phyloP scores from a whole-genome alignment of 2,329 filamentous ascomycete genomes.

The Tolypocladium ophioglossoides region DNA sequence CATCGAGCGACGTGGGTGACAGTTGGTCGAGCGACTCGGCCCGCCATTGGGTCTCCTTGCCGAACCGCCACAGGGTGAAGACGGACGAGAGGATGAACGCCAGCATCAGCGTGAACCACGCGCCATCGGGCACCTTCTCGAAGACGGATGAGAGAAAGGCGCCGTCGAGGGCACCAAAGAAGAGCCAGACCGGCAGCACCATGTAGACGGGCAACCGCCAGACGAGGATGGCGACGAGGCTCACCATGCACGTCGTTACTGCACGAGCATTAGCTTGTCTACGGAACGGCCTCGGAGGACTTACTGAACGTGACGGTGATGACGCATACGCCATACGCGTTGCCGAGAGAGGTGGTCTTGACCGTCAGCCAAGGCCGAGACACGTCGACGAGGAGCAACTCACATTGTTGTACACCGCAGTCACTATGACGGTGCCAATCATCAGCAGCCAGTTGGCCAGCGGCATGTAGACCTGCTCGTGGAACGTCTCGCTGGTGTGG shows the following conservation, averaged over 20 bases:
- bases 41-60: background rate
- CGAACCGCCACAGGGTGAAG: background rate
- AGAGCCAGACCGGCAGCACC: background rate
- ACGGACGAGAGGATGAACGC: background rate
- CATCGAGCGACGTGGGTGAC: background rate
- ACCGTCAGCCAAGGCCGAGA: background rate
- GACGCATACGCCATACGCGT: background rate
- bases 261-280: too few relatives aligned
- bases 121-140: background rate
- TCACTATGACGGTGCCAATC: conserved; percentile 64
- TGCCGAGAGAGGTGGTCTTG: background rate
- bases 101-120: background rate
- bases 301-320: background rate
- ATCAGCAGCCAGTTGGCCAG: conserved; percentile 69
- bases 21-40: background rate
- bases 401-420: conserved; percentile 58
- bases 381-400: background rate
- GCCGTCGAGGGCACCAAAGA: background rate
- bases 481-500: conserved; percentile 59
- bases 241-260: background rate
- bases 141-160: background rate
- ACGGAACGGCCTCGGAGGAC: too few relatives aligned
- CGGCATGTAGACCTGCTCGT: conserved; percentile 69
- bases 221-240: background rate
- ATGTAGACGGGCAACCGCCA: background rate